phyloP scores from a whole-genome alignment of 2,329 filamentous ascomycete genomes.

The Colletotrichum graminicola region DNA sequence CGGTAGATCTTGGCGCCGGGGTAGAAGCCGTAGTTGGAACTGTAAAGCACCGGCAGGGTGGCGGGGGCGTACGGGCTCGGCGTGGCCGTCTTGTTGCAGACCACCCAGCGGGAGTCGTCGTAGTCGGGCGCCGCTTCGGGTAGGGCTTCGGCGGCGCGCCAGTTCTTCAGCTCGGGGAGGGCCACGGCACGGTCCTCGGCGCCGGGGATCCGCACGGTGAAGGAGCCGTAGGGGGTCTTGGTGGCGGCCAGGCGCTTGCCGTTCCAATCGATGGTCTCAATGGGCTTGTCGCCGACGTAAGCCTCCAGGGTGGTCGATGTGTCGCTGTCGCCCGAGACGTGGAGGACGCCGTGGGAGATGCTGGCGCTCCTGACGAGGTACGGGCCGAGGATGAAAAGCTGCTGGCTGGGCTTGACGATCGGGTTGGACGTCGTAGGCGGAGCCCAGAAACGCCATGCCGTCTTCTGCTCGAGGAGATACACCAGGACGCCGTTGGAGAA shows the following conservation, averaged over 20 bases:
- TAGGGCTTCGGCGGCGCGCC: slow-evolving; percentile 78
- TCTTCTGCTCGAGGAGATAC: slow-evolving; percentile 72
- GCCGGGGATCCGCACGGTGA: slow-evolving; percentile 63
- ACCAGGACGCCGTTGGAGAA: slow-evolving; percentile 64
- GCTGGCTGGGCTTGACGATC: slow-evolving; percentile 55
- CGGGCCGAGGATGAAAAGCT: slow-evolving; percentile 72
- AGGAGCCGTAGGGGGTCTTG: slow-evolving; percentile 57
- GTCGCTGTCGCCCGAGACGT: slow-evolving; percentile 79
- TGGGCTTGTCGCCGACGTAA: slow-evolving; percentile 45
- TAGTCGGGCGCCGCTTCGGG: slow-evolving; percentile 75
- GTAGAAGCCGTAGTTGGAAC: slow-evolving; percentile 81
- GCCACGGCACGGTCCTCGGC: slow-evolving; percentile 54
- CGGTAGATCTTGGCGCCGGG: slow-evolving; percentile 77
- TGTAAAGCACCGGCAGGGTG: slow-evolving; percentile 75
- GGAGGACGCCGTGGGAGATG: slow-evolving; percentile 66
- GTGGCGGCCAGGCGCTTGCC: slow-evolving; percentile 53
- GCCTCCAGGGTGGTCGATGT: slow-evolving; percentile 73
- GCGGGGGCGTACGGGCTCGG: slow-evolving; percentile 70
- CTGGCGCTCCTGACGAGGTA: slow-evolving; percentile 74
- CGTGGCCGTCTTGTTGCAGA: slow-evolving; percentile 68
- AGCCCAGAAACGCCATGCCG: slow-evolving; percentile 78
- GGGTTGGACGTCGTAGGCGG: slow-evolving; percentile 57
- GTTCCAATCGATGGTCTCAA: slow-evolving; percentile 76
- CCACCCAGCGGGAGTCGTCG: slow-evolving; percentile 76
- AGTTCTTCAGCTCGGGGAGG: slow-evolving; percentile 70